Conservation (phyloP, 305 asterid species). For the Fraxinus nigra region DNA sequence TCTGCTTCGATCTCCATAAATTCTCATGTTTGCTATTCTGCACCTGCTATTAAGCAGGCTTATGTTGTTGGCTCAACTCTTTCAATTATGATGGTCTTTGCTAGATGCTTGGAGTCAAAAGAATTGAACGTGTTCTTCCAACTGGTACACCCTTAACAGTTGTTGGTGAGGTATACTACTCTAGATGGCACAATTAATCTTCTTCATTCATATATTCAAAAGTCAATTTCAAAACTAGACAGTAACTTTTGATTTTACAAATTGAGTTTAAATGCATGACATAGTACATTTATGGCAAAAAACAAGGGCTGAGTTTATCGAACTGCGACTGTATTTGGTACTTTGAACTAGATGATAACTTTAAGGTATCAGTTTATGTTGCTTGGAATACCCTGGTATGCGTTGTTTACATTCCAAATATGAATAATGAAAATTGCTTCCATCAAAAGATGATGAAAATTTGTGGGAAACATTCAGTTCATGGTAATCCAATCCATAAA, state of each 20-base stretch:
- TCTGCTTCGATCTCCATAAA: conserved; percentile 25
- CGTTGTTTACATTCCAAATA: background rate
- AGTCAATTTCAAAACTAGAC: background rate
- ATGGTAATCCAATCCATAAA: background rate
- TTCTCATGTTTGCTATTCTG: conserved; percentile 1
- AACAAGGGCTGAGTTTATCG: conserved; percentile 6
- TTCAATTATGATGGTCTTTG: conserved; percentile 20
- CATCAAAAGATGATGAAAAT: background rate
- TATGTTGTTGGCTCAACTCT: conserved; percentile 15
- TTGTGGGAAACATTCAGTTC: background rate
- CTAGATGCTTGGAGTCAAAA: conserved; percentile 99
- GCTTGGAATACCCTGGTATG: background rate
- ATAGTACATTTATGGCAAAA: background rate
- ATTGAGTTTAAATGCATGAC: background rate
- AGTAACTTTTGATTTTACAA: background rate
- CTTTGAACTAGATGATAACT: background rate
- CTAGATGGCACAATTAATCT: background rate
- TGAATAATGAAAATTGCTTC: background rate
- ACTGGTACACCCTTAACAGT: conserved; percentile 92
- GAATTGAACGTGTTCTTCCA: conserved; percentile 95
- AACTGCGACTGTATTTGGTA: background rate
- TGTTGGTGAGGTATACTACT: conserved; percentile 89
- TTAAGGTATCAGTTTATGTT: background rate
- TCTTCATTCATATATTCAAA: conserved; percentile 5
- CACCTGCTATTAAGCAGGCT: conserved; percentile 1